Conservation (phyloP, 2,329 filamentous ascomycete genomes). For the Aureobasidium subglaciale region DNA sequence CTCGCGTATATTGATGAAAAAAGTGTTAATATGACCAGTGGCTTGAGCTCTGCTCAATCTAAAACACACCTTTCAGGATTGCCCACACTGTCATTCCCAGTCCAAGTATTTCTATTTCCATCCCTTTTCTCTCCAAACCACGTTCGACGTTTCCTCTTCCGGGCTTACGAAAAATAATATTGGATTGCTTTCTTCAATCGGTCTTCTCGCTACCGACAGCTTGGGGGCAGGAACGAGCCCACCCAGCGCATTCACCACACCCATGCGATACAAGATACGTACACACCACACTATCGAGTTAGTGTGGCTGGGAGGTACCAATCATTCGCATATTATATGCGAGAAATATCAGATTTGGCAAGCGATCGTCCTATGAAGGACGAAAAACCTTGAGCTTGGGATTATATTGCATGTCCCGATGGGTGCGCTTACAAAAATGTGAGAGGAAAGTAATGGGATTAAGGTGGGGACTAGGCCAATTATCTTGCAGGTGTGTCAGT, state of each 20-base stretch:
- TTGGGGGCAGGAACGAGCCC: neutral
- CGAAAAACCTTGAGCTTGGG: constrained; percentile 1
- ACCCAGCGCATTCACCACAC: neutral
- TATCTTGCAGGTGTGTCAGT: neutral
- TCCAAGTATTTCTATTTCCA: too few relatives aligned
- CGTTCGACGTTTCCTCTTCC: too few relatives aligned
- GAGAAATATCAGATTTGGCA: constrained; percentile 4
- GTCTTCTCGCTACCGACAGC: neutral
- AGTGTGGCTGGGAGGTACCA: too few relatives aligned
- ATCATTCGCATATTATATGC: constrained; percentile 10
- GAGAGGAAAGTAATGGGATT: neutral
- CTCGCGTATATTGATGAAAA: neutral
- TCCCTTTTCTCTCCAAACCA: too few relatives aligned
- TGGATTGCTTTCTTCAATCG: too few relatives aligned
- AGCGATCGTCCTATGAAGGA: neutral
- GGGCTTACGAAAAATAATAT: neutral
- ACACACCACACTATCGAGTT: neutral
- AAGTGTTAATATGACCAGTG: neutral
- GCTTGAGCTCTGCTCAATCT: neutral
- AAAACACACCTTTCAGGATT: neutral
- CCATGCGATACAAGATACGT: neutral
- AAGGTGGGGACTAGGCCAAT: neutral
- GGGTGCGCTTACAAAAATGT: neutral
- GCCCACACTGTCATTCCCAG: too few relatives aligned
- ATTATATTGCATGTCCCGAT: neutral